These are phyloP conservation scores for Nannochloropsis gaditana DNA, from an alignment of 108 stramenopile genomes.

Conservation along the genomic window DNA sequence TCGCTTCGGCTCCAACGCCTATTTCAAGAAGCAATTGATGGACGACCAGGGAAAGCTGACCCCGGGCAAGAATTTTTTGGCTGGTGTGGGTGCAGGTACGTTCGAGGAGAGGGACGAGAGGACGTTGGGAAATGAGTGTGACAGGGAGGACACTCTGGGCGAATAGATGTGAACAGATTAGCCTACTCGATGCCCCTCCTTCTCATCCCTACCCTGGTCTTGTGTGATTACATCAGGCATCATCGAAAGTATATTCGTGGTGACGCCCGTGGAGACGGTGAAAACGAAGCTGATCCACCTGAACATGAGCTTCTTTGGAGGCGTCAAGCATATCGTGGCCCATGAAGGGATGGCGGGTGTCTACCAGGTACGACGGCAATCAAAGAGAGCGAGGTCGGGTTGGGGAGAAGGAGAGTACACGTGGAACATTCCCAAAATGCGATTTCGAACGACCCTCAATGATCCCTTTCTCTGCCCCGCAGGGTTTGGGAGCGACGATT, in stretches of 20 bases:
- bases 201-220: neutral
- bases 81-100: slow-evolving; percentile 88
- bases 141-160: neutral
- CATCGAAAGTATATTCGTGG: slow-evolving; percentile 62
- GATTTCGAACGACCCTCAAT: neutral
- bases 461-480: neutral
- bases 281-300: slow-evolving; percentile 90
- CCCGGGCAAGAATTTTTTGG: slow-evolving; percentile 75
- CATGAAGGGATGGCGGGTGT: slow-evolving; percentile 85
- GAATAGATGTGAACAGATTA: neutral
- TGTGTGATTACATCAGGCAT: neutral
- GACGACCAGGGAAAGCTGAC: slow-evolving; percentile 78
- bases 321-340: slow-evolving; percentile 69
- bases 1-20: slow-evolving; percentile 86
- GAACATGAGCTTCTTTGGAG: slow-evolving; percentile 72
- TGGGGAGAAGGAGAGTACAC: neutral
- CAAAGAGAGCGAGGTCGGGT: neutral
- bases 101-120: slow-evolving; percentile 63
- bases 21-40: slow-evolving; percentile 57
- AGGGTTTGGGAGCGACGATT: slow-evolving; percentile 78
- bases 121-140: neutral
- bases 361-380: slow-evolving; percentile 59
- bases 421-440: too few species aligned
- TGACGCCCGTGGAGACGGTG: slow-evolving; percentile 94
- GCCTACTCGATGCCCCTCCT: neutral